Percentiles rank a stretch among this genome's conserved stretches.
phyloP scores from a whole-genome alignment of 2,329 filamentous ascomycete species.

The Golovinomyces cichoracearum region DNA sequence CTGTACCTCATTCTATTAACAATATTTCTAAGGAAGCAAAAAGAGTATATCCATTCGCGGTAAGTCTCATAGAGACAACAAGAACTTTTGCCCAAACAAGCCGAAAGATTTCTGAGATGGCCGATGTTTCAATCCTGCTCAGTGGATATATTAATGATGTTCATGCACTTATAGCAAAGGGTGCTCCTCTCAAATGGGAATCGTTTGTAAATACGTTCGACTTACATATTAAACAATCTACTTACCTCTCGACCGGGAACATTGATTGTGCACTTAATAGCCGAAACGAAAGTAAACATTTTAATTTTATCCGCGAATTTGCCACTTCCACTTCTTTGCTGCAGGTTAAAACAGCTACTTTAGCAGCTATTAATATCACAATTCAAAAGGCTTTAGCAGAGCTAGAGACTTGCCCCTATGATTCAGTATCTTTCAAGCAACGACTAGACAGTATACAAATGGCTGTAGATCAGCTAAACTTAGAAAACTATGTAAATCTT shows the following conservation, averaged over 20 bases:
- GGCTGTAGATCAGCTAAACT: slow-evolving; percentile 81
- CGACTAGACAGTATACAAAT: slow-evolving; percentile 69
- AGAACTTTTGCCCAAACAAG: slow-evolving; percentile 73
- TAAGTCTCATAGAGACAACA: slow-evolving; percentile 97
- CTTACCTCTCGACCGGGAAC: slow-evolving; percentile 30
- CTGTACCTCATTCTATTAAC: slow-evolving; percentile 78
- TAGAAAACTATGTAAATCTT: slow-evolving; percentile 89
- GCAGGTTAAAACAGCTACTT: slow-evolving; percentile 59
- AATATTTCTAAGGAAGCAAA: slow-evolving; percentile 98
- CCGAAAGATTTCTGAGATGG: slow-evolving; percentile 61
- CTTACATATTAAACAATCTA: slow-evolving; percentile 44
- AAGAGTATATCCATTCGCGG: slow-evolving; percentile 88
- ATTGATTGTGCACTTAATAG: slow-evolving; percentile 31
- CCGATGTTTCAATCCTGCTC: slow-evolving; percentile 62
- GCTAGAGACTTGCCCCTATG: slow-evolving; percentile 62
- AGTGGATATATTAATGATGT: slow-evolving; percentile 83
- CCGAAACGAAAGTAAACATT: slow-evolving; percentile 65
- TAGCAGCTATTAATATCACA: slow-evolving; percentile 55
- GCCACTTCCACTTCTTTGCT: slow-evolving; percentile 65
- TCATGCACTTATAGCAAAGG: slow-evolving; percentile 58
- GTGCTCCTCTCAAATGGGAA: slow-evolving; percentile 81
- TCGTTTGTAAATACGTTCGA: slow-evolving; percentile 96
- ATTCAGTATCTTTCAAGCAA: slow-evolving; percentile 49
- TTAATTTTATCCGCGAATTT: slow-evolving; percentile 88
- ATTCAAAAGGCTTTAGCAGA: slow-evolving; percentile 61